These are phyloP conservation scores for Quercus variabilis DNA, from an alignment of 306 rosid species.

Conservation along the genomic window DNA sequence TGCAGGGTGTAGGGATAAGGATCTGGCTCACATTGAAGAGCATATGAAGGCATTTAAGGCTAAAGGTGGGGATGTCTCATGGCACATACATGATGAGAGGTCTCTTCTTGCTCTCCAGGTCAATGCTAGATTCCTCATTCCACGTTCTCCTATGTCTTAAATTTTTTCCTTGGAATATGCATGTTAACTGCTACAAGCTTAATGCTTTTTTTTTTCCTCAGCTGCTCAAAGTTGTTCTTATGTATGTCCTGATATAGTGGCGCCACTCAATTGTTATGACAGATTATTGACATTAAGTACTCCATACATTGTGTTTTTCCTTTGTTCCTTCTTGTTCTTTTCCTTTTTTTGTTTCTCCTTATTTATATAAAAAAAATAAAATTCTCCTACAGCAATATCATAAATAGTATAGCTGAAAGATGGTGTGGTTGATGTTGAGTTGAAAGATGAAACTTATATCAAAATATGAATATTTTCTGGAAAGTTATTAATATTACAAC, in stretches of 20 bases:
- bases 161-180: conserved; percentile 2
- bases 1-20: conserved; percentile 95
- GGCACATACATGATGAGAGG: conserved; percentile 97
- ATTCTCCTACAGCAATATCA: not conserved
- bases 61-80: conserved; percentile 93
- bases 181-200: conserved; percentile 12
- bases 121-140: conserved; percentile 5
- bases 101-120: conserved; percentile 94
- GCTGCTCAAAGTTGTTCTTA: not conserved
- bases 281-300: not conserved
- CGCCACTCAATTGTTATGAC: no score
- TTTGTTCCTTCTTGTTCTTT: not conserved
- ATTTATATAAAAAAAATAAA: not conserved
- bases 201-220: not conserved
- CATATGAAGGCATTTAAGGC: conserved; percentile 96
- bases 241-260: not conserved
- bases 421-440: not conserved
- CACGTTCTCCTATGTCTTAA: conserved; percentile 9
- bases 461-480: no score
- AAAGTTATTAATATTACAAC: no score
- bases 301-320: not conserved
- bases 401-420: not conserved
- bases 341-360: not conserved
- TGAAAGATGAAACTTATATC: not conserved
- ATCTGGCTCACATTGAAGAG: conserved; percentile 88